Base-by-base conservation (phyloP, 495 filamentous ascomycete species). In the Penicillium soppii region DNA sequence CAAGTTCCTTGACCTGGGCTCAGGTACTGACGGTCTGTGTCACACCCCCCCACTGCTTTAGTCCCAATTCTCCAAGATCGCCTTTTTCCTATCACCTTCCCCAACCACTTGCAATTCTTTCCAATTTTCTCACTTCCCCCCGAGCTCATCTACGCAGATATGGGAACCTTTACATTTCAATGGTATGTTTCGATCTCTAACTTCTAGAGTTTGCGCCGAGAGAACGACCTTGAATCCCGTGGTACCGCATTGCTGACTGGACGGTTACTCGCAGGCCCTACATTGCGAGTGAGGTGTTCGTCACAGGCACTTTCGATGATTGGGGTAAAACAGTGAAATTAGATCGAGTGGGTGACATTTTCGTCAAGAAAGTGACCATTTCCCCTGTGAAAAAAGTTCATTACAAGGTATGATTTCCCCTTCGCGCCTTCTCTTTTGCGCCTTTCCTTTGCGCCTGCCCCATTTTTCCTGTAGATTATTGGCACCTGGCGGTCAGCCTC, bases 221-320 rank as follows among this genome's bases (percentile, higher is more conserved):
- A 47, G 45, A 26, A 20, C 43, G 44, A 41, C 7, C 47, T 55
- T 20, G 32, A 20, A 32, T 6, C 27, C 37, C 32, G 32, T 35
- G 48, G 56, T 61, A 51, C 45, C 48, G 56, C 51, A 58, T 58
- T 59, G 62, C 69, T 72, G 60, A 70, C 68, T 52, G 52, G 54
- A 46, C 58, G 55, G 58, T 56, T 62, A 43, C 57, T 59, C 42
- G 56, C 59, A 92, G 90, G 90, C 81, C 83, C 55, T 83, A 90
- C 63, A 62, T 77, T 54, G 90, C 88, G 53, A 78, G 79, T 53
- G 91, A 96, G 65, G 94, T 98, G 56, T 91, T 87, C 67, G 94
- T 98, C 51, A 96, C 92, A 6, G 94, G 94, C 61, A 92, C 88
- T 41, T 98, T 97, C 66, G 92, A 98, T 69, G 81, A 91, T 73